These are phyloP conservation scores for Stramenopiles sp. DNA, from an alignment of 352 stramenopile species.

Conservation along the genomic window DNA sequence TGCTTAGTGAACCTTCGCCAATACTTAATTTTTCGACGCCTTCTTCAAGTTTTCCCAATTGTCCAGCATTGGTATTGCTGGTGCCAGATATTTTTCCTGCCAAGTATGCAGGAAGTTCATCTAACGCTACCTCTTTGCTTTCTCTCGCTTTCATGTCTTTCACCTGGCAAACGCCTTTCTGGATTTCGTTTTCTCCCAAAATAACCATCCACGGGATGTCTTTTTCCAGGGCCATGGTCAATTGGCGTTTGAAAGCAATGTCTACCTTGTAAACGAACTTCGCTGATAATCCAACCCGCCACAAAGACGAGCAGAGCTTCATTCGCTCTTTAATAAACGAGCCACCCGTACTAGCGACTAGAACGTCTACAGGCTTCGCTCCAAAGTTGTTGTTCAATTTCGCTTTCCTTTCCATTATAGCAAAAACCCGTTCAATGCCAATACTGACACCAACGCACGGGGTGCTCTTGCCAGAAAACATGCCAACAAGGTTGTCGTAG, in stretches of 20 bases:
- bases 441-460: constrained; percentile 93
- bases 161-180: constrained; percentile 76
- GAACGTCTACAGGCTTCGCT: neutral
- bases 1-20: no score
- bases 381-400: neutral
- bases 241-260: neutral
- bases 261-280: neutral
- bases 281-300: neutral
- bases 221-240: neutral
- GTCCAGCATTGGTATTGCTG: neutral
- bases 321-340: neutral
- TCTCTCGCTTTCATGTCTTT: constrained; percentile 60
- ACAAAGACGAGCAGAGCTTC: neutral
- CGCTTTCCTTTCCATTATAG: constrained; percentile 80
- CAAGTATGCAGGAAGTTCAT: neutral
- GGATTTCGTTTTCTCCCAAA: constrained; percentile 81
- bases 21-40: neutral
- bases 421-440: constrained; percentile 95
- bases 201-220: constrained; percentile 89
- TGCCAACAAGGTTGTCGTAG: constrained; percentile 93
- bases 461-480: constrained; percentile 68
- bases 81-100: neutral
- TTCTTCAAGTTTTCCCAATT: neutral
- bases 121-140: neutral
- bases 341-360: neutral